Evolutionary conservation across 2,329 filamentous ascomycete genomes (phyloP).

Genomic region (Diatrype stigma): DNA sequence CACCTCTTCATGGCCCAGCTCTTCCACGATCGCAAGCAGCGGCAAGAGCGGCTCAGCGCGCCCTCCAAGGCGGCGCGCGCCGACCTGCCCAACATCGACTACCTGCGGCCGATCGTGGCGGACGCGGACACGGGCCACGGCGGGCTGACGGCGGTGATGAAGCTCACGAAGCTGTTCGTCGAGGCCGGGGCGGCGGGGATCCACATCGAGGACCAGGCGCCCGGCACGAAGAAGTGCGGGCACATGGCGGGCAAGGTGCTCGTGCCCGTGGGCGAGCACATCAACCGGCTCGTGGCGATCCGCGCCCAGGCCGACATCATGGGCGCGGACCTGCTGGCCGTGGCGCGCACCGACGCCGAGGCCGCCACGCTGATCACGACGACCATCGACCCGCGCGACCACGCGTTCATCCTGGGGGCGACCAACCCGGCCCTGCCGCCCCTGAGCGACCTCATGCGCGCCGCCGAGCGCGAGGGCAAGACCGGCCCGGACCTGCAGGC

Average conservation of each 20-base stretch:
- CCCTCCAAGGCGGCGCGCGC: slow-evolving; percentile 64
- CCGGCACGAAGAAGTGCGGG: slow-evolving; percentile 98
- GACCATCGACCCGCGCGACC: slow-evolving; percentile 92
- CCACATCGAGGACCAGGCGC: slow-evolving; percentile 97
- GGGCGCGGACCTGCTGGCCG: slow-evolving; percentile 83
- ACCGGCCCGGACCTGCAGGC: slow-evolving; percentile 74
- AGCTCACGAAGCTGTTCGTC: slow-evolving; percentile 95
- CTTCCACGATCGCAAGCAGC: slow-evolving; percentile 99
- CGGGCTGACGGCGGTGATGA: slow-evolving; percentile 98
- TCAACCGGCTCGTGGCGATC: slow-evolving; percentile 95
- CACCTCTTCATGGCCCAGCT: slow-evolving; percentile 98
- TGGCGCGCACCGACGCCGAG: slow-evolving; percentile 95
- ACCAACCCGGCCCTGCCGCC: slow-evolving; percentile 84
- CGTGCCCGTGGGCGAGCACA: slow-evolving; percentile 95
- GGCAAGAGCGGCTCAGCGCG: slow-evolving; percentile 82
- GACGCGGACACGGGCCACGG: slow-evolving; percentile 97
- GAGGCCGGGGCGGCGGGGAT: slow-evolving; percentile 97
- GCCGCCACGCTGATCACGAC: slow-evolving; percentile 95
- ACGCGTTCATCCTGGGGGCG: slow-evolving; percentile 83
- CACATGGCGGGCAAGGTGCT: slow-evolving; percentile 99
- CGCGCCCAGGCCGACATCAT: slow-evolving; percentile 98
- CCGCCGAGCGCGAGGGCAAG: slow-evolving; percentile 80
- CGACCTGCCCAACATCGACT: slow-evolving; percentile 79
- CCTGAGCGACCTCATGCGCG: slow-evolving; percentile 85
- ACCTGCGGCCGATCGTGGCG: slow-evolving; percentile 90